A percentile compares a stretch with the other conserved stretches of the same genome.
These are phyloP conservation scores for Sanguinoderma infundibulare DNA, from an alignment of 1,284 basidiomycete species.

Conservation along the genomic window DNA sequence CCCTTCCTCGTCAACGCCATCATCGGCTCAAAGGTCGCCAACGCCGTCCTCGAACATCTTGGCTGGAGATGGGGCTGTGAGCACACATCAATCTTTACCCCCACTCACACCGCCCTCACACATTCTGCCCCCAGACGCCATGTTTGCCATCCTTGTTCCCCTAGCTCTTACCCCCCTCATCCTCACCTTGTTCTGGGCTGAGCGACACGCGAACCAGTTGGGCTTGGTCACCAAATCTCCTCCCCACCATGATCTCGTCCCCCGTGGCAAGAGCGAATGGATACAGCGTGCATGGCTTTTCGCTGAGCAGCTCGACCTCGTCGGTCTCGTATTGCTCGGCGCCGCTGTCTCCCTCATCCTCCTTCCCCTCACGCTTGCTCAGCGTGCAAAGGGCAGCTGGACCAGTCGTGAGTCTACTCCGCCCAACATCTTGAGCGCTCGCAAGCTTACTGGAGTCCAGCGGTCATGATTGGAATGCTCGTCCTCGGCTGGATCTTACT, in stretches of 20 bases:
- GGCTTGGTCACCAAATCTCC: slow-evolving; percentile 41
- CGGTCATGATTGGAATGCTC: slow-evolving; percentile 59
- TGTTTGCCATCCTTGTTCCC: slow-evolving; percentile 70
- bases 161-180: slow-evolving; percentile 61
- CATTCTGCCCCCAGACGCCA: slow-evolving; percentile 53
- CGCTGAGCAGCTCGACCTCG: slow-evolving; percentile 59
- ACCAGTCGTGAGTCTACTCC: slow-evolving; percentile 31
- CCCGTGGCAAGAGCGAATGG: slow-evolving; percentile 10
- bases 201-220: slow-evolving; percentile 60
- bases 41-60: slow-evolving; percentile 55
- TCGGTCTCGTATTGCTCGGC: slow-evolving; percentile 63
- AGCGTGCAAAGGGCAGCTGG: slow-evolving; percentile 41
- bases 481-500: slow-evolving; percentile 51
- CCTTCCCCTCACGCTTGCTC: slow-evolving; percentile 58
- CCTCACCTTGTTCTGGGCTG: slow-evolving; percentile 72
- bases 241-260: slow-evolving; percentile 13
- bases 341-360: slow-evolving; percentile 57
- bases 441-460: slow-evolving; percentile 35
- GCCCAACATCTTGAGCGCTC: too few relatives aligned
- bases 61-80: slow-evolving; percentile 81
- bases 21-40: slow-evolving; percentile 72
- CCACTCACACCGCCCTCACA: not conserved
- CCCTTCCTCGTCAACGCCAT: slow-evolving; percentile 75
- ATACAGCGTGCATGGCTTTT: slow-evolving; percentile 35
- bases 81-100: not conserved